Evolutionary conservation across 179 eudicot genomes (phyloP).

Genomic region (Heliamphora ciliata): DNA sequence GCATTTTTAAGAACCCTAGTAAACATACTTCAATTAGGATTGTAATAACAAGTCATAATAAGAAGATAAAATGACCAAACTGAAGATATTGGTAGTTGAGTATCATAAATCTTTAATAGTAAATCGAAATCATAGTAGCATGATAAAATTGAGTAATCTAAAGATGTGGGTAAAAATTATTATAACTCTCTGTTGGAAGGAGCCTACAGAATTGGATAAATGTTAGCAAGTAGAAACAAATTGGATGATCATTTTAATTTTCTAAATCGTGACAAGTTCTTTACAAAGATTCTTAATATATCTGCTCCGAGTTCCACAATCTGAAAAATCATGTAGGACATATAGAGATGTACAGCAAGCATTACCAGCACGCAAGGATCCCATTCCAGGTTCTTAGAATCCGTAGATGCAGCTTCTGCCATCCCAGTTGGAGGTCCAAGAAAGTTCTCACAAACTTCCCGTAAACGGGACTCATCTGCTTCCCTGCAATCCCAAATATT

Average conservation of each 20-base stretch:
- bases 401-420: conserved; percentile 46
- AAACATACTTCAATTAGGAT: neutral
- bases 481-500: conserved; percentile 46
- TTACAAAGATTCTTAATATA: neutral
- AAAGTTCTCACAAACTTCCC: conserved; percentile 91
- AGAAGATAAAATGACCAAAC: neutral
- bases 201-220: neutral
- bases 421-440: conserved; percentile 96
- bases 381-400: conserved; percentile 53
- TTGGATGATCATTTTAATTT: neutral
- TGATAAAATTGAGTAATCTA: too few species aligned
- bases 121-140: too few species aligned
- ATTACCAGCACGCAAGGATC: conserved; percentile 89
- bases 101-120: too few species aligned
- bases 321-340: neutral
- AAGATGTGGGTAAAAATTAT: neutral
- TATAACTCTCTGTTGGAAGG: neutral
- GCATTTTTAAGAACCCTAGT: neutral
- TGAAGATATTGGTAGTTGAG: neutral
- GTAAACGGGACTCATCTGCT: conserved; percentile 81
- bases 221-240: neutral
- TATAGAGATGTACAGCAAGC: conserved; percentile 13
- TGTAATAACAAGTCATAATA: neutral
- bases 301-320: neutral
- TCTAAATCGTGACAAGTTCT: neutral